A percentile compares a stretch with the other conserved stretches of the same genome.
Conservation (phyloP, 2,329 filamentous ascomycete species). For the Scedosporium dehoogii region DNA sequence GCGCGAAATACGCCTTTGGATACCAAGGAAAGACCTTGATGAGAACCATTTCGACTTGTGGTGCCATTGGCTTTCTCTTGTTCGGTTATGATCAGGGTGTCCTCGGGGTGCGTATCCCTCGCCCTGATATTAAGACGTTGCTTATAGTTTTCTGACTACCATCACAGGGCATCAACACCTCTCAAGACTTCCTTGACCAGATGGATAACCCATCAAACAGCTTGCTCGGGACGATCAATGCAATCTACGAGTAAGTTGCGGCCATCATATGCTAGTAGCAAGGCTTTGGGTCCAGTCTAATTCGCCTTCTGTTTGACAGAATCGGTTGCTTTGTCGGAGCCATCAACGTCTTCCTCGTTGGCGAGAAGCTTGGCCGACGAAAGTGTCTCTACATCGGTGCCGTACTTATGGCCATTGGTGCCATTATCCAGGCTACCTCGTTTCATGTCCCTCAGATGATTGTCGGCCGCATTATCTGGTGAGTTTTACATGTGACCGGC, state of each 20-base stretch:
- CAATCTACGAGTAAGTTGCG: slow-evolving; percentile 5
- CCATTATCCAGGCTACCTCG: slow-evolving; percentile 47
- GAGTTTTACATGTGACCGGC: slow-evolving; percentile 22
- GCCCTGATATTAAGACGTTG: neutral
- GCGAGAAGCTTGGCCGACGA: slow-evolving; percentile 50
- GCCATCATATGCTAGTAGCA: neutral
- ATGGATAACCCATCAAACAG: slow-evolving; percentile 17
- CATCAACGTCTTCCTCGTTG: slow-evolving; percentile 26
- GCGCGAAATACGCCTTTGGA: slow-evolving; percentile 3
- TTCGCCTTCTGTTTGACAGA: neutral
- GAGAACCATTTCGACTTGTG: slow-evolving; percentile 1
- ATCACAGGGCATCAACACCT: slow-evolving; percentile 33
- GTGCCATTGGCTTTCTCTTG: slow-evolving; percentile 39
- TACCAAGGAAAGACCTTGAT: slow-evolving; percentile 2
- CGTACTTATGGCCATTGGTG: slow-evolving; percentile 45
- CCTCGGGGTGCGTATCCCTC: slow-evolving; percentile 1
- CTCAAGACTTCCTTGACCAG: slow-evolving; percentile 37
- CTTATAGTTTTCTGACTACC: neutral
- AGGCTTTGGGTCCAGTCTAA: neutral
- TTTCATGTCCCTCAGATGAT: slow-evolving; percentile 39
- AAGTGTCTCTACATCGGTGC: slow-evolving; percentile 51
- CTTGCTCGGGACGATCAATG: slow-evolving; percentile 6
- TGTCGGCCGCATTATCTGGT: slow-evolving; percentile 40
- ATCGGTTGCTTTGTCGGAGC: slow-evolving; percentile 6
- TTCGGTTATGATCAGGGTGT: slow-evolving; percentile 47